Evolutionary conservation across 768 basidiomycete species (phyloP), one percentile per base, ranked within the genome.

Genomic region (Dendrothele bispora): DNA sequence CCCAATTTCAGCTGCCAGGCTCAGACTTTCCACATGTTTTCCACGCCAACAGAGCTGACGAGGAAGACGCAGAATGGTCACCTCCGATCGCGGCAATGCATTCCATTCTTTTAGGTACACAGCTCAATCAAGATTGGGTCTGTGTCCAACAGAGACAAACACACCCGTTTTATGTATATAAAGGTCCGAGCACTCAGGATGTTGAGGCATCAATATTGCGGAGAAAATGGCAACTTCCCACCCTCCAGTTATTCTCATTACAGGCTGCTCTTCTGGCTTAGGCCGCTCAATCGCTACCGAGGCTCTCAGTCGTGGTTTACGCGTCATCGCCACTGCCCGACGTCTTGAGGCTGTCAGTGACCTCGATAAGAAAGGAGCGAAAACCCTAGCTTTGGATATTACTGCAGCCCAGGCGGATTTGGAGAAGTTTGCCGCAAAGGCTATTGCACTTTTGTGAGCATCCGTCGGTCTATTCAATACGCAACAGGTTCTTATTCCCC

Each of bases 271-370:
- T 52, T 53, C 61, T 20, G 65, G 65, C 10, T 49, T 66, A 22
- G 66, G 66, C 12, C 52, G 56, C 8, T 56, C 17, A 39, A 15
- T 40, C 8, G 50, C 59, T n/a, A 47, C 55, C 24, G 58, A 48
- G 3, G 56, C 55, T 20, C 55, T 67, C 3, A 39, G 42, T 20
- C 56, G 64, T 8, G 66, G 62, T 15, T 52, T 67, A 44, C 64
- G 59, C 21, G 66, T 67, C 47, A 62, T 66, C 17, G 66, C 66
- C 5, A 65, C 66, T 5, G 57, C 61, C 3, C 59, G 66, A 6
- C 52, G 50, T 7, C 28, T 55, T n/a, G 41, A 17, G 15, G 52
- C 59, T 41, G 52, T 64, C 27, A 50, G 47, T 8, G 60, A 58
- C 26, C 45, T 68, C 11, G 50, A 54, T 27, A 48, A 47, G 18